These are phyloP conservation scores for Neurospora sp. DNA, from an alignment of 495 filamentous ascomycete genomes.

Conservation along the genomic window DNA sequence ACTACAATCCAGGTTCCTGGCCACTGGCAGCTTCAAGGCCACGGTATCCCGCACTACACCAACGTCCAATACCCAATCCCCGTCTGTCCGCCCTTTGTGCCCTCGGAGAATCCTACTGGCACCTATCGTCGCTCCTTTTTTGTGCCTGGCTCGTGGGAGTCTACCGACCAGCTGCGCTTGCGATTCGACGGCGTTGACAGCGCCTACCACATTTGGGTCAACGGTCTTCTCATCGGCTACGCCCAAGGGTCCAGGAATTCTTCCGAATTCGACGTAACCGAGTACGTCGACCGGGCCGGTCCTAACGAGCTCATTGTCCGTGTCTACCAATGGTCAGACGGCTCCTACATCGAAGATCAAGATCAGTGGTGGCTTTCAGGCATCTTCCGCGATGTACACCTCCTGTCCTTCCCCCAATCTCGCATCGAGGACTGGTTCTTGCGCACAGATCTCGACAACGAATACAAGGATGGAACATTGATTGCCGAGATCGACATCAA, in stretches of 20 bases:
- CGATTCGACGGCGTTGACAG: constrained; percentile 61
- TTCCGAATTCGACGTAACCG: constrained; percentile 51
- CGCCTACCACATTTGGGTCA: constrained; percentile 56
- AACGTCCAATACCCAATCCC: constrained; percentile 53
- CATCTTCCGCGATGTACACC: constrained; percentile 57
- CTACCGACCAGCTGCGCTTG: constrained; percentile 38
- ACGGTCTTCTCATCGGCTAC: constrained; percentile 48
- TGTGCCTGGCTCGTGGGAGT: constrained; percentile 30
- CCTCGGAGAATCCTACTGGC: constrained; percentile 51
- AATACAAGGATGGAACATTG: constrained; percentile 45
- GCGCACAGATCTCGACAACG: constrained; percentile 41
- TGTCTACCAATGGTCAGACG: constrained; percentile 56
- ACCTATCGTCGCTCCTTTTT: constrained; percentile 47
- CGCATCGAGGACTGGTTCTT: constrained; percentile 52
- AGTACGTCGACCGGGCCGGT: constrained; percentile 25
- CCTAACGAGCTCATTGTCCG: constrained; percentile 45
- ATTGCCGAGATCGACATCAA: constrained; percentile 33
- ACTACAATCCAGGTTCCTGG: constrained; percentile 47
- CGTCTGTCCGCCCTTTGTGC: constrained; percentile 46
- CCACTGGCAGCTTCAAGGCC: constrained; percentile 58
- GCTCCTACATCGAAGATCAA: constrained; percentile 56
- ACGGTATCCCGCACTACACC: constrained; percentile 51
- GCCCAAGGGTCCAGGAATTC: constrained; percentile 54
- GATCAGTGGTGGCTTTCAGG: constrained; percentile 51
- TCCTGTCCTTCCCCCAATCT: constrained; percentile 44